Evolutionary conservation across 768 basidiomycete species (phyloP), one percentile per base, ranked within the genome.

Genomic region (Boletus patriciae): DNA sequence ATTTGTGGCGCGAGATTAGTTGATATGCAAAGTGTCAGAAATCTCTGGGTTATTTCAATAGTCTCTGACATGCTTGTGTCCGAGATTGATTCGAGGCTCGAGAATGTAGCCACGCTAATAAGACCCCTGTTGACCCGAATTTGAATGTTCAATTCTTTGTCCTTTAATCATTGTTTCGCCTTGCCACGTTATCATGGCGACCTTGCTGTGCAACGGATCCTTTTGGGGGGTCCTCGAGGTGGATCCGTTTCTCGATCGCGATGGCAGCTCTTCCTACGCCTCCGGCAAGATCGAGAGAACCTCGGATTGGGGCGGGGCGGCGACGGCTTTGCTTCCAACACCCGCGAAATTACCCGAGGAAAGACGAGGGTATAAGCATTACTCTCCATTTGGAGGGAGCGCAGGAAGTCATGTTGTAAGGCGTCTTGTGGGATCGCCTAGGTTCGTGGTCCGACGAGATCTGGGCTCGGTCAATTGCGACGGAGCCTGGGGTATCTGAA

Each of bases 221-320:
- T 43, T 10, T 4, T 16, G 16, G 9, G 9, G 15, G 23, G 8
- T 25, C 15, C 15, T 18, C 25, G 10, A 44, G 16, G 43, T 11
- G 16, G 18, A 25, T 18, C 16, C 18, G n/a, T 27, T 25, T 27
- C 16, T 18, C 25, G 25, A 18, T 16, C 9, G 16, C 43, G 43
- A 18, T 25, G 16, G 23, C 16, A 6, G 34, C 34, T 36, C 15
- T 44, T 25, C 43, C 9, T 25, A 16, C 16, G 23, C 18, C 16
- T 66, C 25, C 64, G 2, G 34, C 6, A 36, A 16, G 34, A 31
- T 36, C 34, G 61, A 57, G 49, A 78, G 59, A 12, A 52, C 62
- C 9, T 62, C 66, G 7, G 73, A 74, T 41, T 64, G 72, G 50
- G 77, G 77, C 21, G 75, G 61, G 21, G 78, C 74, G 13, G 79